Conservation (phyloP, 177 flowering plant genomes). For the Vitis hybrid region DNA sequence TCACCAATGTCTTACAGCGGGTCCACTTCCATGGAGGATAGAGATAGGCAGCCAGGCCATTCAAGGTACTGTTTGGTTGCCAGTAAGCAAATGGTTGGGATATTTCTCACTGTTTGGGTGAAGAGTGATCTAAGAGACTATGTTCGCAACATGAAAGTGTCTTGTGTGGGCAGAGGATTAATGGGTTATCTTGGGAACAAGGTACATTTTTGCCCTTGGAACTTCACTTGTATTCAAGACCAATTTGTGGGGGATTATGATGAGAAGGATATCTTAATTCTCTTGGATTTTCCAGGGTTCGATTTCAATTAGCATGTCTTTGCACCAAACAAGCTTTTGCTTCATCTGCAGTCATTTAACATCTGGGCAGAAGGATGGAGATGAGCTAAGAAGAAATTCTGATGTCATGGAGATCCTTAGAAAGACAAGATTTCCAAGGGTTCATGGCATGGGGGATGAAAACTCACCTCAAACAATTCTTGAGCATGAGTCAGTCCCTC, state of each 20-base stretch:
- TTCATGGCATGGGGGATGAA: conserved; percentile 68
- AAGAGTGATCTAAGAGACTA: conserved; percentile 69
- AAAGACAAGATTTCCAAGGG: conserved; percentile 92
- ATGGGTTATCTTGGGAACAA: conserved; percentile 99
- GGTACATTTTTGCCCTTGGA: conserved; percentile 41
- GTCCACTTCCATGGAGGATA: conserved; percentile 58
- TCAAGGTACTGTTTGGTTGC: conserved; percentile 90
- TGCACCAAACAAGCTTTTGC: conserved; percentile 98
- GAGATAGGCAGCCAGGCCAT: conserved; percentile 47
- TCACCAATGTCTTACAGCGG: conserved; percentile 65
- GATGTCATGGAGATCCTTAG: conserved; percentile 94
- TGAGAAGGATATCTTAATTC: conserved; percentile 14
- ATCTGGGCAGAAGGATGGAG: conserved; percentile 97
- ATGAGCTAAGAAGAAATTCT: conserved; percentile 89
- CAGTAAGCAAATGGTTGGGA: conserved; percentile 98
- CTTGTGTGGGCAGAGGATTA: conserved; percentile 95
- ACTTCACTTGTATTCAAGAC: background rate
- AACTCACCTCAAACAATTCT: conserved; percentile 87
- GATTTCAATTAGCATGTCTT: conserved; percentile 92
- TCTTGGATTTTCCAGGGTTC: conserved; percentile 76
- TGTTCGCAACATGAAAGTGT: conserved; percentile 81
- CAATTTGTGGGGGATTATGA: conserved; percentile 1
- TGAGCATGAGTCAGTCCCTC: conserved; percentile 78
- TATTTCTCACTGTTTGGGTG: conserved; percentile 90
- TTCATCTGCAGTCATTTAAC: conserved; percentile 95